These are phyloP conservation scores for Choanephora cucurbitarum DNA, from an alignment of 371 early-diverging fungal genomes.

Conservation along the genomic window DNA sequence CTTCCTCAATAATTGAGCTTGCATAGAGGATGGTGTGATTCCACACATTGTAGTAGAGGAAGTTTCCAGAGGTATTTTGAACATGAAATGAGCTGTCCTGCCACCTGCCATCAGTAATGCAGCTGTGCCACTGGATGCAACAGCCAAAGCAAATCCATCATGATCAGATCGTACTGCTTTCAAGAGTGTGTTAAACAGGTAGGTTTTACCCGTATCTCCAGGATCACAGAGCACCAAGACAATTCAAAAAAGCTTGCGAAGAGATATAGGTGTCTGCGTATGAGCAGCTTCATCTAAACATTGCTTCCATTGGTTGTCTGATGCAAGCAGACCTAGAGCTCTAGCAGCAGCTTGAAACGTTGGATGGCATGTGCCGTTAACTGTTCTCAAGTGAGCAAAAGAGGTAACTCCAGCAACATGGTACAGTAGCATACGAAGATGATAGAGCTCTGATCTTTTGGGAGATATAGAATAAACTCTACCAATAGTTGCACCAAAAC, in stretches of 20 bases:
- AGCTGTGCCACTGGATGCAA: slow-evolving; percentile 29
- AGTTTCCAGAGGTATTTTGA: slow-evolving; percentile 19
- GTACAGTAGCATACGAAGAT: slow-evolving; percentile 16
- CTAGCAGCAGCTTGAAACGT: slow-evolving; percentile 20
- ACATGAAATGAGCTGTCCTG: slow-evolving; percentile 20
- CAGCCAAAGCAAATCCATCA: neutral
- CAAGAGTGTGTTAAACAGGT: neutral
- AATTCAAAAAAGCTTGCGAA: slow-evolving; percentile 19
- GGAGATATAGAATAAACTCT: slow-evolving; percentile 24
- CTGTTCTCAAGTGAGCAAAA: slow-evolving; percentile 18
- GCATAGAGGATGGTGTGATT: neutral
- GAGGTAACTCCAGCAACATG: slow-evolving; percentile 14
- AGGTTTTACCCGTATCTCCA: slow-evolving; percentile 14
- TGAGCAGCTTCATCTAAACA: slow-evolving; percentile 17
- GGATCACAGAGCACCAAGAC: neutral
- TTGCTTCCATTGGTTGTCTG: slow-evolving; percentile 13
- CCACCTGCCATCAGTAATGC: slow-evolving; percentile 26
- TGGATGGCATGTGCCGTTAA: slow-evolving; percentile 2
- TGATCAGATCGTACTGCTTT: neutral
- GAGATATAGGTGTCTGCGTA: neutral
- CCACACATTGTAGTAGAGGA: slow-evolving; percentile 11
- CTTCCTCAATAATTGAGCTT: slow-evolving; percentile 7
- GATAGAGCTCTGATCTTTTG: slow-evolving; percentile 21
- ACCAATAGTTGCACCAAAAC: slow-evolving; percentile 7
- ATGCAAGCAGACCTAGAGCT: slow-evolving; percentile 11